Conservation (phyloP, 2,329 filamentous ascomycete species). For the Decorospora gaudefroyi region DNA sequence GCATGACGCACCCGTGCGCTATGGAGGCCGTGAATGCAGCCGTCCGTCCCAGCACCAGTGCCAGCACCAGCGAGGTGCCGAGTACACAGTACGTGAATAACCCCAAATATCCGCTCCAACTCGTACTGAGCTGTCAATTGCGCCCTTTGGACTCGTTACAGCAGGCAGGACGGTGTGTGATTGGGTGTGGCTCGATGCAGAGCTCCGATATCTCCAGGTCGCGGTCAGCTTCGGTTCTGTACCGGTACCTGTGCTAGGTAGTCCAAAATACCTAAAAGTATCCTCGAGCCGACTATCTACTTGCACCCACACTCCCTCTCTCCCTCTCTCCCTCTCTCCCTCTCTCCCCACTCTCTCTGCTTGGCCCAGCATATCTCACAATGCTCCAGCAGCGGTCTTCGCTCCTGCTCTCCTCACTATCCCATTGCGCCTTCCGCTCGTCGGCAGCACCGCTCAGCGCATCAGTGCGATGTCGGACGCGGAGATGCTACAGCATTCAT, state of each 20-base stretch:
- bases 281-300: slow-evolving; percentile 14
- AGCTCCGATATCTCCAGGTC: slow-evolving; percentile 16
- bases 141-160: slow-evolving; percentile 25
- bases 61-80: slow-evolving; percentile 1
- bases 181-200: slow-evolving; percentile 24
- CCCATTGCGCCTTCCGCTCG: slow-evolving; percentile 34
- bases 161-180: slow-evolving; percentile 15
- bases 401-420: slow-evolving; percentile 41
- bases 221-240: slow-evolving; percentile 37
- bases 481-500: slow-evolving; percentile 55
- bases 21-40: slow-evolving; percentile 8
- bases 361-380: slow-evolving; percentile 22
- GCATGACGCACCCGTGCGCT: slow-evolving; percentile 22
- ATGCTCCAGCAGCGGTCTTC: slow-evolving; percentile 48
- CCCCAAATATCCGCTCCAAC: slow-evolving; percentile 32
- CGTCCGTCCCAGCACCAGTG: too few species aligned
- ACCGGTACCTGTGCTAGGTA: too few species aligned
- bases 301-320: slow-evolving; percentile 15
- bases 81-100: slow-evolving; percentile 27
- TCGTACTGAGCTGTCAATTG: slow-evolving; percentile 13
- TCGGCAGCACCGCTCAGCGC: slow-evolving; percentile 44
- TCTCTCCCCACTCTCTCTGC: slow-evolving; percentile 12
- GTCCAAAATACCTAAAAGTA: slow-evolving; percentile 25
- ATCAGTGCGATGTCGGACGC: slow-evolving; percentile 52
- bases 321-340: slow-evolving; percentile 12